A percentile compares a stretch with the other conserved stretches of the same genome.
These are phyloP conservation scores for Teunomyces tritomae DNA, from an alignment of 805 yeast genomes.

Conservation along the genomic window DNA sequence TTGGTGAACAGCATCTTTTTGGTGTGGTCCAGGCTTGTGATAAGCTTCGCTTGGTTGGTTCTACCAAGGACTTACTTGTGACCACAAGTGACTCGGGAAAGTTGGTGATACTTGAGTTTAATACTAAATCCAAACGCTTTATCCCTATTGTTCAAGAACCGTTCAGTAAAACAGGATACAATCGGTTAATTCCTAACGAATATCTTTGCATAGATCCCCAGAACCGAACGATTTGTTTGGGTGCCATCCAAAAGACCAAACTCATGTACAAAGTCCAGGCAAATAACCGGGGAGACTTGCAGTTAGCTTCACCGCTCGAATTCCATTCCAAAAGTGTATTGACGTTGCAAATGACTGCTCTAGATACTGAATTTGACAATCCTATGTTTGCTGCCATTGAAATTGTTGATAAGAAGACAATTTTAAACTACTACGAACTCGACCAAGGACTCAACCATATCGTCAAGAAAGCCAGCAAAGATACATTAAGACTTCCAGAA, in stretches of 20 bases:
- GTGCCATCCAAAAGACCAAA: constrained; percentile 73
- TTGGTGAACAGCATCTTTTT: constrained; percentile 49
- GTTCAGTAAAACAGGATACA: constrained; percentile 67
- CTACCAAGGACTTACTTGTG: constrained; percentile 55
- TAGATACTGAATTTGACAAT: constrained; percentile 78
- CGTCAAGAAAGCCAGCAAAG: constrained; percentile 27
- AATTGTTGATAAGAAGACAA: constrained; percentile 32
- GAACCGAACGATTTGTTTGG: constrained; percentile 65
- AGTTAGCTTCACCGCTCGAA: constrained; percentile 73
- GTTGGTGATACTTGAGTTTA: constrained; percentile 51
- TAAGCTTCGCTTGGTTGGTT: constrained; percentile 52
- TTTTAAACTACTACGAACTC: constrained; percentile 69
- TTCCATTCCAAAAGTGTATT: constrained; percentile 50
- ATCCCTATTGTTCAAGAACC: constrained; percentile 60
- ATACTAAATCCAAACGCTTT: constrained; percentile 36
- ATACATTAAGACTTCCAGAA: constrained; percentile 12
- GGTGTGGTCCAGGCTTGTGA: constrained; percentile 56
- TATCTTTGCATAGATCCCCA: constrained; percentile 68
- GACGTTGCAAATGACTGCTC: constrained; percentile 52
- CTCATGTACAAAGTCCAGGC: constrained; percentile 65
- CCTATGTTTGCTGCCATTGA: constrained; percentile 86
- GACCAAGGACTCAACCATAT: constrained; percentile 86
- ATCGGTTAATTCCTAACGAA: constrained; percentile 75
- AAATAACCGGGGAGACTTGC: constrained; percentile 39
- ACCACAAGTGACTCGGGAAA: constrained; percentile 81